Evolutionary conservation across 176 grass and related monocot species (phyloP).

Genomic region (Ensete ventricosum): DNA sequence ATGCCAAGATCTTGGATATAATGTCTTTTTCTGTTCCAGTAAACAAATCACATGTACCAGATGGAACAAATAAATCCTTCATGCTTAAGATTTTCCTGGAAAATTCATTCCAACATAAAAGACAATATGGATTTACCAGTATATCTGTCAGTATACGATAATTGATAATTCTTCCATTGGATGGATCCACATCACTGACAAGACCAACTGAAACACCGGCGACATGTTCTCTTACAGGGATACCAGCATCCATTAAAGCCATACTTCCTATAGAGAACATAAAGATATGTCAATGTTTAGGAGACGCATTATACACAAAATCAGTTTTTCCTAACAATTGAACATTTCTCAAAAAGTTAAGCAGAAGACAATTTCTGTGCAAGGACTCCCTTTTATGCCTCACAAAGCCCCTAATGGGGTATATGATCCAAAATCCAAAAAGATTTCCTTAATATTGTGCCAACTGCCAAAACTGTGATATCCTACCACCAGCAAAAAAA

Average conservation of each 20-base stretch:
- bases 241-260: constrained; percentile 97
- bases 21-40: not conserved
- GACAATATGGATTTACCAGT: constrained; percentile 39
- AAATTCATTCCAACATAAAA: not conserved
- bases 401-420: too few relatives aligned
- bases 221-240: constrained; percentile 98
- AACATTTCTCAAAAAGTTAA: not conserved
- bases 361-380: not conserved
- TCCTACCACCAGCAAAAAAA: too few relatives aligned
- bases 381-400: too few relatives aligned
- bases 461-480: too few relatives aligned
- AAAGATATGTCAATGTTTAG: constrained; percentile 8
- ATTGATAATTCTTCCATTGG: constrained; percentile 57
- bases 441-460: too few relatives aligned
- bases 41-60: not conserved
- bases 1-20: not conserved
- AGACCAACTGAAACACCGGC: constrained; percentile 98
- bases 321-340: not conserved
- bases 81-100: not conserved
- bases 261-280: constrained; percentile 54
- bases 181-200: constrained; percentile 56
- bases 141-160: constrained; percentile 97
- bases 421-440: too few relatives aligned
- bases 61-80: not conserved
- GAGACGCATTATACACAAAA: constrained; percentile 17